Evolutionary conservation across 2,329 filamentous ascomycete species (phyloP), one percentile per base, ranked within the genome.

Genomic region (Metarhizium album): DNA sequence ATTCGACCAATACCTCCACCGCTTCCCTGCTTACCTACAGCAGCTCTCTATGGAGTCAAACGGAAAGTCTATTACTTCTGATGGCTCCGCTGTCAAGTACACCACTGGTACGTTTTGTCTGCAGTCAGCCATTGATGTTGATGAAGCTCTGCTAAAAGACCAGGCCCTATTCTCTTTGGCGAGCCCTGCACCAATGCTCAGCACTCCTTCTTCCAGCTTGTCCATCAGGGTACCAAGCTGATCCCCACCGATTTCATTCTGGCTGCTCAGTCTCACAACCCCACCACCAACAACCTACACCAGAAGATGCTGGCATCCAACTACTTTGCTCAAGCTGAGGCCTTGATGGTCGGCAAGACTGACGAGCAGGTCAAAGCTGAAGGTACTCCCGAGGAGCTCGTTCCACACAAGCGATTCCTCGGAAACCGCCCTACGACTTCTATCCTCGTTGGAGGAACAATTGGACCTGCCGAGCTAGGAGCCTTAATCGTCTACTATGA

Each of bases 1-100:
- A 52, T 98, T 97, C 70, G 93, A 98, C 74, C 93, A 98, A 74
- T 98, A 98, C 75, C 84, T 98, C 59, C 90, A 96, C 80, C 88
- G 93, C 60, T 97, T 98, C 84, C 90, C 93, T 37, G 93, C 93
- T 61, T 98, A 98, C 75, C 86, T 98, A 50, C 93, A 98, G 75
- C 93, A 98, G 74, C 79, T 98, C 53, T 97, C 91, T 54, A 98
- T 98, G 93, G 93, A 98, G 78, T 97, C 91, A 55, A 98, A 98
- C 71, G 93, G 93, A 67, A 98, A 98, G 79, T 88, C 87, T 54
- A 90, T 97, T 65, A 95, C 91, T 55, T 83, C 80, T n/a, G 88
- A 93, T 63, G 85, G 82, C 52, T 84, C 90, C 37, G 81, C 94
- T 54, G 90, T 95, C 65, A 95, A 95, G 75, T 98, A 98, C 77